Conservation (phyloP, 106 monocot genomes). For the Alisma plantagoaquatica region DNA sequence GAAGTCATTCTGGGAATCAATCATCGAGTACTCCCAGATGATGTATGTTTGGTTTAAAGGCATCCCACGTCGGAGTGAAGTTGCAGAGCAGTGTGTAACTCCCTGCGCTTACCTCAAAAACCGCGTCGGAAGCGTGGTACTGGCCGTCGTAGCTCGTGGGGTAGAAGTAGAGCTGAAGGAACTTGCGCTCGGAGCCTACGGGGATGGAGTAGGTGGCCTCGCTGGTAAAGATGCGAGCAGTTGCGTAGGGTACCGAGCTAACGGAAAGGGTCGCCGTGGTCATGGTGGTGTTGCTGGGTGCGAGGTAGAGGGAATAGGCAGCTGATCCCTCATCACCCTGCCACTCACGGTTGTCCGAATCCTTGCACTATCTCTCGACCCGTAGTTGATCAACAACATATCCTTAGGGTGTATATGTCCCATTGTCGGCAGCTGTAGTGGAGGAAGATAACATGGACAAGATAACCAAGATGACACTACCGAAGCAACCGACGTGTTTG, state of each 20-base stretch:
- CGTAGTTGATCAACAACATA: slow-evolving; percentile 44
- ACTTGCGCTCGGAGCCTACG: slow-evolving; percentile 5
- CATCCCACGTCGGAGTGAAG: no score
- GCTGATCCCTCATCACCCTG: slow-evolving; percentile 19
- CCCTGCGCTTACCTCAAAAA: no score
- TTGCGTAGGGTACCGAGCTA: no score
- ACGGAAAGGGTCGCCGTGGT: background rate
- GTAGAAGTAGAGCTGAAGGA: slow-evolving; percentile 6
- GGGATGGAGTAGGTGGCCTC: slow-evolving; percentile 10
- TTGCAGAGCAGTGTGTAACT: no score
- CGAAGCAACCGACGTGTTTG: no score
- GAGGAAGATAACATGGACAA: no score
- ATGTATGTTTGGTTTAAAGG: no score
- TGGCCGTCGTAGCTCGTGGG: slow-evolving; percentile 3
- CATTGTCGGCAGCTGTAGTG: no score
- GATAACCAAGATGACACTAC: no score
- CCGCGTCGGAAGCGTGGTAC: background rate
- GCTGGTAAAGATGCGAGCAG: slow-evolving; percentile 5
- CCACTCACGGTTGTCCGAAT: slow-evolving; percentile 28
- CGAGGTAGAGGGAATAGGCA: background rate
- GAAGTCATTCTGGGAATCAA: no score
- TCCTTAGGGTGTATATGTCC: no score
- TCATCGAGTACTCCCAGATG: no score
- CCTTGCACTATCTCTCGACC: slow-evolving; percentile 5
- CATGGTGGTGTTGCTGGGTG: background rate